phyloP scores from a whole-genome alignment of 495 filamentous ascomycete species.

The Hyaloscypha hepaticicola region DNA sequence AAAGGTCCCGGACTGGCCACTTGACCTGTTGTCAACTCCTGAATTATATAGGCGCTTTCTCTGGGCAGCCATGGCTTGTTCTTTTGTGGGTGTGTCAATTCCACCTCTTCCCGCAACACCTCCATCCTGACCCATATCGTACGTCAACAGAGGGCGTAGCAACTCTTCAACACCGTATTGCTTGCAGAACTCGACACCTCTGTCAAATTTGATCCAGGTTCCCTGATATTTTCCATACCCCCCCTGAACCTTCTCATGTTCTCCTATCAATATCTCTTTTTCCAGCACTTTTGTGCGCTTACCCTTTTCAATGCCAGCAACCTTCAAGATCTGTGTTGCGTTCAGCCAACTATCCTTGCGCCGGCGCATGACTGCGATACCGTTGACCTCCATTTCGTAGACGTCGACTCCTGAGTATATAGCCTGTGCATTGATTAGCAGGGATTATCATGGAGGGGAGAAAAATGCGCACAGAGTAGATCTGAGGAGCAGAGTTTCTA shows the following conservation, averaged over 20 bases:
- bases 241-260: constrained; percentile 97
- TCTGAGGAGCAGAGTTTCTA: constrained; percentile 62
- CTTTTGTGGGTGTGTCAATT: constrained; percentile 94
- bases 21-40: constrained; percentile 62
- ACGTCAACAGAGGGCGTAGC: constrained; percentile 78
- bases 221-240: constrained; percentile 99
- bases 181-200: constrained; percentile 87
- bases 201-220: constrained; percentile 92
- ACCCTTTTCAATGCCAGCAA: constrained; percentile 94
- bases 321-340: constrained; percentile 92
- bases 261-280: constrained; percentile 92
- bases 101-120: constrained; percentile 56
- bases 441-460: not conserved
- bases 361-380: constrained; percentile 89
- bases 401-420: constrained; percentile 93
- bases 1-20: constrained; percentile 75
- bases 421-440: constrained; percentile 55
- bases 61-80: constrained; percentile 98
- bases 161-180: constrained; percentile 93
- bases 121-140: constrained; percentile 81
- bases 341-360: constrained; percentile 91
- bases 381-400: constrained; percentile 96
- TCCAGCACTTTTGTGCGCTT: constrained; percentile 96
- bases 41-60: constrained; percentile 87
- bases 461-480: constrained; percentile 64